These are phyloP conservation scores for Firmiana major DNA, from an alignment of 345 rosid genomes.

Conservation along the genomic window DNA sequence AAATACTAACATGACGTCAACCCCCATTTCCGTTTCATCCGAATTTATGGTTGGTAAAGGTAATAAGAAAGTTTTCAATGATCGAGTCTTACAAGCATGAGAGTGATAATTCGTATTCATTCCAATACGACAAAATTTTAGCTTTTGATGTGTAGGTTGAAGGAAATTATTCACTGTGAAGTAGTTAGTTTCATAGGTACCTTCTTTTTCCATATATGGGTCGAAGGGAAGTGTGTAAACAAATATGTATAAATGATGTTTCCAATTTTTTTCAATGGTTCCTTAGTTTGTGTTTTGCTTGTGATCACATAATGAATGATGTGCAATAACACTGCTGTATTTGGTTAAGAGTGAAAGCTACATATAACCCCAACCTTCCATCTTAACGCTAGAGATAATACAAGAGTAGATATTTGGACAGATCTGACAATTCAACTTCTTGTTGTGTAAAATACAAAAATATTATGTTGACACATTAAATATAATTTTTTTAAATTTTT, in stretches of 20 bases:
- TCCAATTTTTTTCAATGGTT: neutral
- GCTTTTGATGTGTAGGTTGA: conserved; percentile 10
- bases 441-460: no score
- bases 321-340: neutral
- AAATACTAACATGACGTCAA: conserved; percentile 20
- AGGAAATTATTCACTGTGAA: neutral
- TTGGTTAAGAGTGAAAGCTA: neutral
- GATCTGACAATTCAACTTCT: no score
- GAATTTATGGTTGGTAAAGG: conserved; percentile 11
- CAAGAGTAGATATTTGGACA: no score
- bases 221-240: conserved; percentile 8
- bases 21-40: neutral
- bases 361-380: no score
- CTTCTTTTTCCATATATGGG: neutral
- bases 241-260: conserved; percentile 13
- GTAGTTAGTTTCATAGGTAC: conserved; percentile 9
- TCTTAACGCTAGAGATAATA: no score
- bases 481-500: no score
- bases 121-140: neutral
- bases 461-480: no score
- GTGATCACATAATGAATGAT: neutral
- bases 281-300: neutral
- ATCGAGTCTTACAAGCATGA: conserved; percentile 13
- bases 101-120: neutral
- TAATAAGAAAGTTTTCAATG: conserved; percentile 9